Conservation (phyloP, 495 filamentous ascomycete species). For the Cairneyella variabilis region DNA sequence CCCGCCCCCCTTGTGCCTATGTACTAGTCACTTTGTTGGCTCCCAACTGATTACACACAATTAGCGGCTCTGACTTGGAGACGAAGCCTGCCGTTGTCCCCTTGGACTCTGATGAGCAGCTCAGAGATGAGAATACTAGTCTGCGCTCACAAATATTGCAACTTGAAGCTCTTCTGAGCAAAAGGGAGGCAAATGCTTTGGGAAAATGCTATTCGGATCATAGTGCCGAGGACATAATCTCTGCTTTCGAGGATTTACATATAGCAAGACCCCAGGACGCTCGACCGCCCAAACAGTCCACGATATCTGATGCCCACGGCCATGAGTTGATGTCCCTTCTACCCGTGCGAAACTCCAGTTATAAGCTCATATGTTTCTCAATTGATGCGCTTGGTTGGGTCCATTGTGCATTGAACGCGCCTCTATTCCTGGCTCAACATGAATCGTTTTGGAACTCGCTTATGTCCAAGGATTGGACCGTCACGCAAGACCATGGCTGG, state of each 20-base stretch:
- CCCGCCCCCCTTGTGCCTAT: too few relatives aligned
- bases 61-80: background rate
- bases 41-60: background rate
- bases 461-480: background rate
- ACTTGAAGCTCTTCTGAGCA: background rate
- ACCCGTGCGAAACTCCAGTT: background rate
- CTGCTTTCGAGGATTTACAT: background rate
- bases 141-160: background rate
- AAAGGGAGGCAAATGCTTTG: background rate
- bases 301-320: background rate
- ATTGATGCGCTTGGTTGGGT: background rate
- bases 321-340: background rate
- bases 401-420: background rate
- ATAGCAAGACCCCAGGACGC: background rate
- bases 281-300: background rate
- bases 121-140: background rate
- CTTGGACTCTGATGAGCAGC: too few relatives aligned
- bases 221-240: background rate
- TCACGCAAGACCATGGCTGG: background rate
- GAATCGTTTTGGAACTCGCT: background rate
- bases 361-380: background rate
- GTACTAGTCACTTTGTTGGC: too few relatives aligned
- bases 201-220: background rate
- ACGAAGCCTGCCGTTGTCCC: too few relatives aligned
- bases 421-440: background rate